Conservation (phyloP, 768 basidiomycete species). For the Leccinum longicurvipes region DNA sequence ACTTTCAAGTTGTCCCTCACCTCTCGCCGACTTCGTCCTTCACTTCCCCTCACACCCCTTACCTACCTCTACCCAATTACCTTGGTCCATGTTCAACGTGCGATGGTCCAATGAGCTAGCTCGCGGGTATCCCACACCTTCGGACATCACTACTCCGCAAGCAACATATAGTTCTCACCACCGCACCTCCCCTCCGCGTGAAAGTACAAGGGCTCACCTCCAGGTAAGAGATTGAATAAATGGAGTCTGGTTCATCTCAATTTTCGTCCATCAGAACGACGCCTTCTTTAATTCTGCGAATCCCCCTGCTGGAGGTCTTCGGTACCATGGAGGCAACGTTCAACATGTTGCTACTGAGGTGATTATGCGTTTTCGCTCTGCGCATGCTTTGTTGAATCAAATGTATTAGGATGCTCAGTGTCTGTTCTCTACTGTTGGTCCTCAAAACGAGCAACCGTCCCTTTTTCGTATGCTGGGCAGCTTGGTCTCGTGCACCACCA, state of each 20-base stretch:
- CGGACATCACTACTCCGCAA: too few species aligned
- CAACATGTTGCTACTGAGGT: not conserved
- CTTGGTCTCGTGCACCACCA: not conserved
- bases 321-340: not conserved
- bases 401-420: not conserved
- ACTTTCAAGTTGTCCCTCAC: too few species aligned
- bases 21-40: too few species aligned
- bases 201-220: not conserved
- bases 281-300: not conserved
- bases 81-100: too few species aligned
- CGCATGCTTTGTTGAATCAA: not conserved
- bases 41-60: too few species aligned
- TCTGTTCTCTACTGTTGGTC: not conserved
- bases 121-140: too few species aligned
- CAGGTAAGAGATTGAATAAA: not conserved
- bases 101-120: too few species aligned
- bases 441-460: not conserved
- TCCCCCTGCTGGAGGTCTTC: not conserved
- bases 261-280: not conserved
- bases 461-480: not conserved
- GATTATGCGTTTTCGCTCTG: not conserved
- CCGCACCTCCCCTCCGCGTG: not conserved
- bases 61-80: too few species aligned
- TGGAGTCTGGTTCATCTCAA: not conserved
- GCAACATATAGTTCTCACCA: too few species aligned